Evolutionary conservation across 1,139 yeast species (phyloP), one percentile per base, ranked within the genome.

Genomic region (Saccharomycopsis hybrid): DNA sequence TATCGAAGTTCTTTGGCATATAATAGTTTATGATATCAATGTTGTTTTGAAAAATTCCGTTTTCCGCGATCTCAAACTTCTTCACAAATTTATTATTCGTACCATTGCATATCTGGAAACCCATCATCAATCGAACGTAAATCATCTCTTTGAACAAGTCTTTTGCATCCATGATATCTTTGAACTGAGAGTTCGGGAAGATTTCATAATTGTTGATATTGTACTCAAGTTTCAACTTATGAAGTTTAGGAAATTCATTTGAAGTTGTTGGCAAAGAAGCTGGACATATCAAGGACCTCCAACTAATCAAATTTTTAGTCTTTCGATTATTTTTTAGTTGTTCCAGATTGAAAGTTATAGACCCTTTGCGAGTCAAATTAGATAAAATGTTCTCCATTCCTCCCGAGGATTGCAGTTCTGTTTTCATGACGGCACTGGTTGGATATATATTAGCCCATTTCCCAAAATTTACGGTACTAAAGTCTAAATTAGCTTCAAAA

Each of bases 261-360:
- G 95, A 81, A 1, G 87, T 80, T 0, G 85, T 70, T 0, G 99
- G 99, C 27, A 94, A 68, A 3, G 95, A 83, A 0, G 97, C 97
- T 0, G 99, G 99, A 0, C 96, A 80, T 36, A 88, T 85, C 50
- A 94, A 73, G 0, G 97, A 90, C 52, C 87, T 77, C 98, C 98
- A 94, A 62, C 90, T 90, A 43, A 90, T 83, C 9, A 78, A 38
- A 37, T 51, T 51, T 32, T 43, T 41, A 9, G 32, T 37, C 18
- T 43, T 36, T 7, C 8, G 5, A 37, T n/a, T 37, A 37, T 7
- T n/a, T 37, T 5, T 13, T n/a, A n/a, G 7, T n/a, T n/a, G n/a
- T n/a, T n/a, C n/a, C n/a, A n/a, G n/a, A n/a, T n/a, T n/a, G n/a
- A n/a, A n/a, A n/a, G n/a, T n/a, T n/a, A n/a, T n/a, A n/a, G n/a